Conservation (phyloP, 805 yeast genomes). For the Pichia nakasei region DNA sequence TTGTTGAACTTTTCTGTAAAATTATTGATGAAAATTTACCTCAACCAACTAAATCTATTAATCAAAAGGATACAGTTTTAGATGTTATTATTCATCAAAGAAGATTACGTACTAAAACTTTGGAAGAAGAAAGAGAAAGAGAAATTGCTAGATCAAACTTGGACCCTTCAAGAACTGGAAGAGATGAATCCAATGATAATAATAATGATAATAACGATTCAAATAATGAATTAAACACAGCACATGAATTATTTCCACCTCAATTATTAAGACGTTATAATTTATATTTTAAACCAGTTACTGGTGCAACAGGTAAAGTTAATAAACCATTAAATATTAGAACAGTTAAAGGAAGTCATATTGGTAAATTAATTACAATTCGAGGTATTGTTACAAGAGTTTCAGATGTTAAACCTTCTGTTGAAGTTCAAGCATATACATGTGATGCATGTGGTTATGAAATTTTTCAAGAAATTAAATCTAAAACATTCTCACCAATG, state of each 20-base stretch:
- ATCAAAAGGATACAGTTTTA: slow-evolving; percentile 79
- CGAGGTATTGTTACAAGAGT: slow-evolving; percentile 94
- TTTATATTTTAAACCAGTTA: slow-evolving; percentile 77
- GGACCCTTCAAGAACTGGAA: slow-evolving; percentile 10
- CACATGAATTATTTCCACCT: slow-evolving; percentile 64
- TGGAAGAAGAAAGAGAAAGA: slow-evolving; percentile 57
- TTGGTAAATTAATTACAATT: slow-evolving; percentile 84
- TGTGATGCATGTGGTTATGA: slow-evolving; percentile 98
- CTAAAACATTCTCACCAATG: slow-evolving; percentile 81
- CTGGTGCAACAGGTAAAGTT: slow-evolving; percentile 29
- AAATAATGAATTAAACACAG: slow-evolving; percentile 16
- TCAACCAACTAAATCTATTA: slow-evolving; percentile 68
- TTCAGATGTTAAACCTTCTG: slow-evolving; percentile 91
- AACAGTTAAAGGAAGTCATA: slow-evolving; percentile 71
- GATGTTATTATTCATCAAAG: slow-evolving; percentile 92
- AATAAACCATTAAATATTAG: slow-evolving; percentile 75
- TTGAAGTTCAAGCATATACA: slow-evolving; percentile 87
- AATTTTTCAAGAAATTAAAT: slow-evolving; percentile 87
- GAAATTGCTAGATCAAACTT: slow-evolving; percentile 42
- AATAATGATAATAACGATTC: slow-evolving; percentile 12
- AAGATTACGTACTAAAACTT: slow-evolving; percentile 67
- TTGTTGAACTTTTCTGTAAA: slow-evolving; percentile 64
- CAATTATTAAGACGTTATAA: slow-evolving; percentile 79
- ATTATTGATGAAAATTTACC: slow-evolving; percentile 82
- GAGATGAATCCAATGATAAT: neutral